Evolutionary conservation across 2,329 filamentous ascomycete species (phyloP).

Genomic region (Periconia sp.): DNA sequence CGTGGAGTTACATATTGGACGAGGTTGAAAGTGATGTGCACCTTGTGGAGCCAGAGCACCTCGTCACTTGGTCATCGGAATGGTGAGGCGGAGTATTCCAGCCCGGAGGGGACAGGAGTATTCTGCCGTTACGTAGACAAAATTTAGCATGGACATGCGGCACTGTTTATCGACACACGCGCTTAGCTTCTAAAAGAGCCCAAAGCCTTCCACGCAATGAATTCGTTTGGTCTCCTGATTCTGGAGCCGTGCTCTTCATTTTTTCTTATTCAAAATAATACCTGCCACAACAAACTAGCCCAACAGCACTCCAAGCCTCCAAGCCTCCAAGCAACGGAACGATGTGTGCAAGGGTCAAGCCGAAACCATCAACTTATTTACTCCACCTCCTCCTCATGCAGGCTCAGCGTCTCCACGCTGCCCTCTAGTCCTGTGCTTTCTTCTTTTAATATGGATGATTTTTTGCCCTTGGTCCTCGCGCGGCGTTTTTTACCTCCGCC

Average conservation of each 20-base stretch:
- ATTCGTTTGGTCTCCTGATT: no score
- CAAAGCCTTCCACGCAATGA: no score
- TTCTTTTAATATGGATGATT: slow-evolving; percentile 8
- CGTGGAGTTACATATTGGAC: neutral
- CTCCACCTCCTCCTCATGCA: slow-evolving; percentile 26
- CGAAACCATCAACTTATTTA: neutral
- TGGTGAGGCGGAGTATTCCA: neutral
- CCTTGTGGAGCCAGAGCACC: neutral
- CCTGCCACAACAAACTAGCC: no score
- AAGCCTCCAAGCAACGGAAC: no score
- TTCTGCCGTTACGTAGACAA: no score
- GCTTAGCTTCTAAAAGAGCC: no score
- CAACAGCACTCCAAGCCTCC: no score
- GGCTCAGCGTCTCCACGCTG: slow-evolving; percentile 24
- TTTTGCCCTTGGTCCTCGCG: slow-evolving; percentile 31
- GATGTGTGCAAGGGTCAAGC: neutral
- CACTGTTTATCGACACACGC: no score
- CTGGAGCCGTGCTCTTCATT: no score
- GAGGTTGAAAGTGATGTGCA: neutral
- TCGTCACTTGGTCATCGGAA: neutral
- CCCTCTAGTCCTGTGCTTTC: slow-evolving; percentile 21
- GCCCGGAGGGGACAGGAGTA: no score
- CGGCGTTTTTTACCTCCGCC: slow-evolving; percentile 43
- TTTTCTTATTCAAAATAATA: no score
- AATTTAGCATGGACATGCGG: no score